Conservation (phyloP, 2,329 filamentous ascomycete species). For the Bipolaris cookei region DNA sequence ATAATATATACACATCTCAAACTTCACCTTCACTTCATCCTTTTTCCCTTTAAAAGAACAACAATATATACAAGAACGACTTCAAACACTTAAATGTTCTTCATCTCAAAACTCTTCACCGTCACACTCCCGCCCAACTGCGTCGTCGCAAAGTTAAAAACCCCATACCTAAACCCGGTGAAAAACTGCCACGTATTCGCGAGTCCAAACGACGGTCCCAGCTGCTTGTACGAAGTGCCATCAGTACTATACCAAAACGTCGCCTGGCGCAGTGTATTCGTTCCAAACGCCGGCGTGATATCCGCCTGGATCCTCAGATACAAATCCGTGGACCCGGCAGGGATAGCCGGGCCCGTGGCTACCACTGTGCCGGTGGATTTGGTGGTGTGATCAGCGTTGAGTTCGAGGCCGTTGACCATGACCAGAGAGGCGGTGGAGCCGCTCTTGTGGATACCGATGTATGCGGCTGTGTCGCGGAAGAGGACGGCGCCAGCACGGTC, state of each 20-base stretch:
- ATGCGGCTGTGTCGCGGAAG: conserved; percentile 62
- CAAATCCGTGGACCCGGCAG: conserved; percentile 29
- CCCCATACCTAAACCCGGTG: conserved; percentile 49
- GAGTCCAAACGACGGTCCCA: conserved; percentile 43
- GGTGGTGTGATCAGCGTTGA: conserved; percentile 48
- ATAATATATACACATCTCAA: neutral
- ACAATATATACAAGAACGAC: neutral
- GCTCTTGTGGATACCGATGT: conserved; percentile 58
- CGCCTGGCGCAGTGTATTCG: conserved; percentile 26
- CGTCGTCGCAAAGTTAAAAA: conserved; percentile 50
- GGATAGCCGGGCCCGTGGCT: conserved; percentile 28
- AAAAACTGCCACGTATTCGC: conserved; percentile 50
- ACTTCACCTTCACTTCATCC: neutral
- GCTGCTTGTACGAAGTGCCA: conserved; percentile 39
- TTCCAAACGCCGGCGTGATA: conserved; percentile 46
- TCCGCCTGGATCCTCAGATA: conserved; percentile 46
- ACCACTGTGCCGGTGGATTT: conserved; percentile 39
- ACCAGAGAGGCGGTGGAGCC: conserved; percentile 46
- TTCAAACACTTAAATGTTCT: conserved; percentile 4
- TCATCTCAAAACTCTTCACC: conserved; percentile 30
- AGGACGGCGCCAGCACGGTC: conserved; percentile 61
- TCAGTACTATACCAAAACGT: conserved; percentile 50
- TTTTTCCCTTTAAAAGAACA: no score
- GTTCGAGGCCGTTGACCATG: conserved; percentile 49
- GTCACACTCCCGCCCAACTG: conserved; percentile 41